These are phyloP conservation scores for Rhodofomes roseus DNA, from an alignment of 1,284 basidiomycete species.

Conservation along the genomic window DNA sequence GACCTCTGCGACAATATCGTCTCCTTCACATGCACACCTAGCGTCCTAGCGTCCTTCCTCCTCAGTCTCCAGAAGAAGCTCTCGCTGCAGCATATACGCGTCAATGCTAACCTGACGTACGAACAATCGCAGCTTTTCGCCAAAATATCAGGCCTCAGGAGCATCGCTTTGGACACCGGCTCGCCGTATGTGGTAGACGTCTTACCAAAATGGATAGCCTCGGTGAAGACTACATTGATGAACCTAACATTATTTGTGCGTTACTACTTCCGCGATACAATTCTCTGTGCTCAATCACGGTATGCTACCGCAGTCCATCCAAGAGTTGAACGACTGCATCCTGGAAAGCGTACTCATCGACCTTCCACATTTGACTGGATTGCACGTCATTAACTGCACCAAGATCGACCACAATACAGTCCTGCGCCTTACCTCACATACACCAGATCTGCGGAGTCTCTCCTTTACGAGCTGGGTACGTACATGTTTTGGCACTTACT, in stretches of 20 bases:
- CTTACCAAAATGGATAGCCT: constrained; percentile 50
- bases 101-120: constrained; percentile 45
- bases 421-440: constrained; percentile 41
- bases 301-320: constrained; percentile 40
- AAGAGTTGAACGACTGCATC: constrained; percentile 47
- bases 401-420: constrained; percentile 48
- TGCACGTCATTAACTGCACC: constrained; percentile 58
- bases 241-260: constrained; percentile 57
- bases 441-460: constrained; percentile 52
- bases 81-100: constrained; percentile 43
- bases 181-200: constrained; percentile 56
- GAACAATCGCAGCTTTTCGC: constrained; percentile 44
- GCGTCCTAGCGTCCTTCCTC: constrained; percentile 47
- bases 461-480: constrained; percentile 55
- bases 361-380: constrained; percentile 47
- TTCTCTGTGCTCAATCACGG: neutral
- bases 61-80: constrained; percentile 39
- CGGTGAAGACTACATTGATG: constrained; percentile 39
- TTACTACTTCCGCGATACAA: neutral
- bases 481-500: constrained; percentile 24
- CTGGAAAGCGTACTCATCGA: constrained; percentile 44
- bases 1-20: constrained; percentile 46
- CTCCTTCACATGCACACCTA: constrained; percentile 51
- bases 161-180: constrained; percentile 51
- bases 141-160: constrained; percentile 39